Evolutionary conservation across 768 basidiomycete species (phyloP), one percentile per base, ranked within the genome.

Genomic region (Lentinula boryana): DNA sequence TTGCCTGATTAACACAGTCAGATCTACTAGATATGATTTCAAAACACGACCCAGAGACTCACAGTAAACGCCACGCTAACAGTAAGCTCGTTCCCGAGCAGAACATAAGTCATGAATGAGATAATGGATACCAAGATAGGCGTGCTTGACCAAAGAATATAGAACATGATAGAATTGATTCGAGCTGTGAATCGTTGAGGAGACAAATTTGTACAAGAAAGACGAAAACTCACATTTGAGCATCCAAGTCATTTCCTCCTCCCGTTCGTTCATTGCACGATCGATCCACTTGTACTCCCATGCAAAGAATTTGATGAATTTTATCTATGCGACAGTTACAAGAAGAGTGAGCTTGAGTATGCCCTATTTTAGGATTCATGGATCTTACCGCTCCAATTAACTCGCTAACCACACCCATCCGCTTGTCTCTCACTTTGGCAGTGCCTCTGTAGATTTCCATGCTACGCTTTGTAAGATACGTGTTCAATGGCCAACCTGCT

Each of bases 51-150:
- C 7, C 6, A 27, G 21, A 31, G 31, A 75, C 84, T 38, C 46
- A 87, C 87, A 48, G 95, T 96, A 69, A 96, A 96, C 0, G 95
- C 95, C 16, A 85, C 80, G 8, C 88, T 79, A 53, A 95, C 79
- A 0, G 91, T 89, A 51, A 98, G 70, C 68, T 90, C 75, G 50
- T 92, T 82, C 0, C 90, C 89, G 64, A 81, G 84, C 63, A 84
- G 73, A 31, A 95, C 84, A 63, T 84, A 93, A 18, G 78, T 79
- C 66, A 84, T 78, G 80, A 96, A 96, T 1, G 89, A 86, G 15
- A 90, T 80, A 60, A 94, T 80, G 1, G 91, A 92, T 16, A 96
- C 84, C 12, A 90, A 70, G 52, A 93, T 86, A 0, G 94, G 94
- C 0, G 90, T 89, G 8, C 79, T 76, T 1, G 78, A 81, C 90